Percentiles rank a stretch among this genome's conserved stretches.
phyloP scores from a whole-genome alignment of 169 alveolate species.

The Plasmodium ovale region DNA sequence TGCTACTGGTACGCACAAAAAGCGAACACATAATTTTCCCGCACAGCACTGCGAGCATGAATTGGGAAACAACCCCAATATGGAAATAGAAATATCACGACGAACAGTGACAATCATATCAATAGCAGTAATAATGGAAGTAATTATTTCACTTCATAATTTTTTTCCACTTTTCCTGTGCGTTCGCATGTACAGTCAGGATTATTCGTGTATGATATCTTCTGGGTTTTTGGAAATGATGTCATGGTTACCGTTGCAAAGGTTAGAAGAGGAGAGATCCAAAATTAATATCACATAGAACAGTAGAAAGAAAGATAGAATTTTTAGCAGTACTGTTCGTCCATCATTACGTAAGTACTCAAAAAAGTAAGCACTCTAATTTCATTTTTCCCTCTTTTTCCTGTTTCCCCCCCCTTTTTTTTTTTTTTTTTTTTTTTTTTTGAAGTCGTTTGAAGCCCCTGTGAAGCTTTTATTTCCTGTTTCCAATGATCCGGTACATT shows the following conservation, averaged over 20 bases:
- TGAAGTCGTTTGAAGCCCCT: slow-evolving; percentile 91
- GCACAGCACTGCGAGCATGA: not conserved
- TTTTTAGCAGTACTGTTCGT: too few relatives aligned
- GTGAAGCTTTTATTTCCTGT: slow-evolving; percentile 92
- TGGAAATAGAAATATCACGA: too few relatives aligned
- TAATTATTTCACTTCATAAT: too few relatives aligned
- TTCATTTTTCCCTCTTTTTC: not conserved
- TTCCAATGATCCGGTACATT: slow-evolving; percentile 82
- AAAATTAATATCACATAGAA: too few relatives aligned
- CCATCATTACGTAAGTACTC: too few relatives aligned
- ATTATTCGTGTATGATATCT: slow-evolving; percentile 93
- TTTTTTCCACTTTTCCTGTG: too few relatives aligned
- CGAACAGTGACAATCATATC: not conserved
- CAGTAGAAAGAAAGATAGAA: too few relatives aligned
- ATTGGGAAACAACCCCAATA: too few relatives aligned
- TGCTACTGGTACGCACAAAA: slow-evolving; percentile 32
- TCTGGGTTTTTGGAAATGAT: slow-evolving; percentile 96
- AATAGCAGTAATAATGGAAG: not conserved
- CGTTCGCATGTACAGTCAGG: slow-evolving; percentile 77
- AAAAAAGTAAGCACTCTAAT: too few relatives aligned
- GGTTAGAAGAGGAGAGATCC: slow-evolving; percentile 3
- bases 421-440: not conserved
- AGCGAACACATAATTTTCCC: not conserved
- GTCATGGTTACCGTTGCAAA: slow-evolving; percentile 96
- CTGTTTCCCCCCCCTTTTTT: not conserved